These are phyloP conservation scores for Lotmaria passim DNA, from an alignment of 208 protist genomes.

Conservation along the genomic window DNA sequence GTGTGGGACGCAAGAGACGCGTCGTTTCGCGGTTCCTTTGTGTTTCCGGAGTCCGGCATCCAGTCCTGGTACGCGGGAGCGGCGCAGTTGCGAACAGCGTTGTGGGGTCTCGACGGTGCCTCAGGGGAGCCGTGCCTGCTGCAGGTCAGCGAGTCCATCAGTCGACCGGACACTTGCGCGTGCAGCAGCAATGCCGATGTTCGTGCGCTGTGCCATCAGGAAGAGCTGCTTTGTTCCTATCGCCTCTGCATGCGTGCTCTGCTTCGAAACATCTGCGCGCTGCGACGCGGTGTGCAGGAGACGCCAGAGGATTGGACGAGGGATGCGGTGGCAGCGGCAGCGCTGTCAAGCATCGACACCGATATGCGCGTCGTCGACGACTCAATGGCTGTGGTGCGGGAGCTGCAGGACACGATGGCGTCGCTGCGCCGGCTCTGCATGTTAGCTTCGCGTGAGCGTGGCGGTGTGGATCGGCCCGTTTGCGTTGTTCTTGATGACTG, in stretches of 20 bases:
- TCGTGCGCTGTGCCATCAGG: neutral
- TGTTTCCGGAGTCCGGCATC: conserved; percentile 42
- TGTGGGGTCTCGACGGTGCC: conserved; percentile 44
- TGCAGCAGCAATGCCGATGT: conserved; percentile 1
- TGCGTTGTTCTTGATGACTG: neutral
- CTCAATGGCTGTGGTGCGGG: neutral
- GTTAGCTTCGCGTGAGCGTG: neutral
- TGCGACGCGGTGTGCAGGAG: neutral
- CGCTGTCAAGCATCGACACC: neutral
- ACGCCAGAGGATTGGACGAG: neutral
- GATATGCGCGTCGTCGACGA: neutral
- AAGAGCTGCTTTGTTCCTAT: conserved; percentile 1
- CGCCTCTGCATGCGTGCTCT: conserved; percentile 8
- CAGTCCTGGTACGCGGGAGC: conserved; percentile 16
- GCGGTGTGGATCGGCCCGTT: neutral
- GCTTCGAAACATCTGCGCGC: neutral
- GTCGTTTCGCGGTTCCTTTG: conserved; percentile 51
- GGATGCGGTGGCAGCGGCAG: neutral
- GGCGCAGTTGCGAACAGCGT: conserved; percentile 23
- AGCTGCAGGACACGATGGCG: neutral
- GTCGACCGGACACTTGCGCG: neutral
- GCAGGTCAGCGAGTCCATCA: conserved; percentile 17
- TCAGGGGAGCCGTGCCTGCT: conserved; percentile 30
- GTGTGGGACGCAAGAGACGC: conserved; percentile 53
- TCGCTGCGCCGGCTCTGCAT: conserved; percentile 8